Evolutionary conservation across 805 yeast genomes (phyloP).

Genomic region (Wickerhamomyces strasburgensis): DNA sequence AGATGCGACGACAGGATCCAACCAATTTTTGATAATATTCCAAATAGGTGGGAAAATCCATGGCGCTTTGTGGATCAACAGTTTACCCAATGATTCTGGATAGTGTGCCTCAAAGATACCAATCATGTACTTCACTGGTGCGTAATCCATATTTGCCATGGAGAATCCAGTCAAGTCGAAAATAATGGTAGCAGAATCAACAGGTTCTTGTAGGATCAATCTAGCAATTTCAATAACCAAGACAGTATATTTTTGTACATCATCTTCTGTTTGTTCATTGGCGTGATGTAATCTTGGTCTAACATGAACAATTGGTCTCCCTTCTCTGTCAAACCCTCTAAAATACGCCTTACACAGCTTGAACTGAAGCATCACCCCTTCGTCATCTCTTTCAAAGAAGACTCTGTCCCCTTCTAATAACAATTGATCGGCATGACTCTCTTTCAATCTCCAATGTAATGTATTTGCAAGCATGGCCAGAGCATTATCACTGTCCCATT

Average conservation of each 20-base stretch:
- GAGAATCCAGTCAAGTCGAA: conserved; percentile 87
- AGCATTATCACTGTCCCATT: conserved; percentile 69
- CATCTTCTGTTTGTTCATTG: conserved; percentile 61
- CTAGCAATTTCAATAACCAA: conserved; percentile 79
- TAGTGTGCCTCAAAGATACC: conserved; percentile 92
- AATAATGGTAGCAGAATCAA: conserved; percentile 75
- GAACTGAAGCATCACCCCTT: conserved; percentile 37
- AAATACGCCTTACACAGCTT: conserved; percentile 66
- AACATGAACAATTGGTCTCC: conserved; percentile 77
- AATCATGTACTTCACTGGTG: conserved; percentile 84
- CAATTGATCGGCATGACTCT: conserved; percentile 55
- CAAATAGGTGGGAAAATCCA: conserved; percentile 95
- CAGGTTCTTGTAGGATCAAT: conserved; percentile 64
- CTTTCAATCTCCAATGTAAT: conserved; percentile 67
- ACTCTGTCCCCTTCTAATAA: conserved; percentile 69
- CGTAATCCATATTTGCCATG: conserved; percentile 88
- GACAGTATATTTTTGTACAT: conserved; percentile 70
- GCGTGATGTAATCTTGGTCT: conserved; percentile 75
- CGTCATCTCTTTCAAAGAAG: conserved; percentile 41
- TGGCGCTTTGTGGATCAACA: conserved; percentile 90
- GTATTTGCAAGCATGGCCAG: conserved; percentile 69
- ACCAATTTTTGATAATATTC: conserved; percentile 89
- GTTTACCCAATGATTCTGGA: conserved; percentile 85
- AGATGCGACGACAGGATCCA: conserved; percentile 93
- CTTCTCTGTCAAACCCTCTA: conserved; percentile 65